Evolutionary conservation across 2,329 filamentous ascomycete genomes (phyloP).

Genomic region (Aspergillus pseudoterreus): DNA sequence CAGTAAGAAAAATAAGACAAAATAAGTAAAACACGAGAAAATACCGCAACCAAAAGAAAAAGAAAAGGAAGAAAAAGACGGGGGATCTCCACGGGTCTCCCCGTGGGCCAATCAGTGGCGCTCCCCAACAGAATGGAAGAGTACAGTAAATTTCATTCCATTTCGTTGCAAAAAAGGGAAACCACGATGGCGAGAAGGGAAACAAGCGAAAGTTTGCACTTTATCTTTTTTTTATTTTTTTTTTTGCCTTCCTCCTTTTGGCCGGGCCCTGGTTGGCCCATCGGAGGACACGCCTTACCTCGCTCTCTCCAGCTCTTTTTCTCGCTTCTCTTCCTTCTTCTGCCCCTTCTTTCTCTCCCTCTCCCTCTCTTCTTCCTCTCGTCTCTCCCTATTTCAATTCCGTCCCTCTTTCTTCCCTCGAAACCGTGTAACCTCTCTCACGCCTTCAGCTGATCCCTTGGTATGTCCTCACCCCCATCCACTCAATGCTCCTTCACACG

Average conservation of each 20-base stretch:
- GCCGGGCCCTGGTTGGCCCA: conserved; percentile 7
- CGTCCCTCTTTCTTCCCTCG: conserved; percentile 8
- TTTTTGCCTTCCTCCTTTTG: conserved; percentile 7
- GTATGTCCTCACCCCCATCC: conserved; percentile 3
- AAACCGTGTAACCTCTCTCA: not conserved
- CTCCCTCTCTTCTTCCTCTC: not conserved
- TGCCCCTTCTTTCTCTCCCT: not conserved
- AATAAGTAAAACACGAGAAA: too few relatives aligned
- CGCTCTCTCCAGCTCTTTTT: conserved; percentile 8
- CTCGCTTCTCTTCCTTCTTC: conserved; percentile 2
- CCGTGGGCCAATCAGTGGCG: not conserved
- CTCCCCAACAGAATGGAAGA: not conserved
- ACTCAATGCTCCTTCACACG: not conserved
- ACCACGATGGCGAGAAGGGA: not conserved
- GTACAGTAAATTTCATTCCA: not conserved
- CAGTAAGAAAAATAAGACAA: too few relatives aligned
- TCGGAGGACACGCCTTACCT: not conserved
- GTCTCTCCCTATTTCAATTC: conserved; percentile 5
- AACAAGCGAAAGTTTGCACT: not conserved
- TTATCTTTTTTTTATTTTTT: not conserved
- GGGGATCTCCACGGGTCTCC: not conserved
- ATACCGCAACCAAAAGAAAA: too few relatives aligned
- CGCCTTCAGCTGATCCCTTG: conserved; percentile 1
- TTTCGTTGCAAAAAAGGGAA: not conserved
- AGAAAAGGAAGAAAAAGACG: not conserved